phyloP scores from a whole-genome alignment of 495 filamentous ascomycete genomes.

The Thozetella sp. region DNA sequence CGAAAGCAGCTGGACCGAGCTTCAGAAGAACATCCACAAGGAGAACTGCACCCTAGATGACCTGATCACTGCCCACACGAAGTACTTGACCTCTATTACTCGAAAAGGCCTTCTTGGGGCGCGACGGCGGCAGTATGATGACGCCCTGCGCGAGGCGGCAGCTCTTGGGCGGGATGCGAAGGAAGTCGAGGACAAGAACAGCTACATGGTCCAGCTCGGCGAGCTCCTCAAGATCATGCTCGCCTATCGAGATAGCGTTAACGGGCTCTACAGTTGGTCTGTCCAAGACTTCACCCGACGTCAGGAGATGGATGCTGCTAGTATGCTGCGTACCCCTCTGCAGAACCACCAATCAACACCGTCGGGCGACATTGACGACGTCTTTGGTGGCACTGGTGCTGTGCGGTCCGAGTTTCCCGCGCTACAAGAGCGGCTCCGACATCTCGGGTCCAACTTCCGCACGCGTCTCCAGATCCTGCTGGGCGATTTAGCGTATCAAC shows the following conservation, averaged over 20 bases:
- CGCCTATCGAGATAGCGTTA: constrained; percentile 88
- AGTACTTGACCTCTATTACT: constrained; percentile 90
- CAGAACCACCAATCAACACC: constrained; percentile 13
- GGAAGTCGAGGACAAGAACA: constrained; percentile 64
- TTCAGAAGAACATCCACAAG: constrained; percentile 77
- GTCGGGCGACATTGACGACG: constrained; percentile 8
- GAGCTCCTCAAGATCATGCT: constrained; percentile 95
- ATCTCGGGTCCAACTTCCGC: constrained; percentile 74
- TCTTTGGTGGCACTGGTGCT: constrained; percentile 31
- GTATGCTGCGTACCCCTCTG: constrained; percentile 9
- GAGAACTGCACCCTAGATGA: constrained; percentile 92
- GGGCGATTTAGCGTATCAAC: constrained; percentile 89
- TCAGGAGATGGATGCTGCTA: constrained; percentile 73
- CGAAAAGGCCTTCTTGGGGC: constrained; percentile 93
- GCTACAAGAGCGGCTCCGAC: constrained; percentile 68
- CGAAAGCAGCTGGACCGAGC: constrained; percentile 86
- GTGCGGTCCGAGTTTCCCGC: constrained; percentile 64
- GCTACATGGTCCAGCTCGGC: constrained; percentile 88
- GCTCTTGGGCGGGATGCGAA: constrained; percentile 23
- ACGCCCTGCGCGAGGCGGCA: constrained; percentile 28
- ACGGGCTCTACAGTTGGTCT: constrained; percentile 90
- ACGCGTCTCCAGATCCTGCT: constrained; percentile 76
- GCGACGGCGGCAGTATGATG: constrained; percentile 44
- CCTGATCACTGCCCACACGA: constrained; percentile 86
- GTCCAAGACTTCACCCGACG: constrained; percentile 90